These are phyloP conservation scores for Nothopassalora personata DNA, from an alignment of 2,329 filamentous ascomycete species.

Conservation along the genomic window DNA sequence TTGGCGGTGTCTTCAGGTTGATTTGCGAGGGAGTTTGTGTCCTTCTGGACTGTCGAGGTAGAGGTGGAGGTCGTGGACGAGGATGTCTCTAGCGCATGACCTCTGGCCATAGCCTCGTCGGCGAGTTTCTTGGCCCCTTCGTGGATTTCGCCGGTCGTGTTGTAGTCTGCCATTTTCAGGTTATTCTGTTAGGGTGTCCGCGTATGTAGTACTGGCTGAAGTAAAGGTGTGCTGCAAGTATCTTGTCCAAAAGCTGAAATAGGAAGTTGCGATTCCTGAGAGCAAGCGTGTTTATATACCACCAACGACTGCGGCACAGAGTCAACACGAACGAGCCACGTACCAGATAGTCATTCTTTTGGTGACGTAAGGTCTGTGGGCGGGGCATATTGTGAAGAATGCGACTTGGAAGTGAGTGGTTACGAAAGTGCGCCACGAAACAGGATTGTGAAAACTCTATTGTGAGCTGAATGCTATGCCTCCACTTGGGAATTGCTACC, in stretches of 20 bases:
- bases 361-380: background rate
- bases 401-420: background rate
- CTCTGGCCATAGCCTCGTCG: background rate
- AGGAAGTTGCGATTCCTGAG: background rate
- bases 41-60: background rate
- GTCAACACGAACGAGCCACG: background rate
- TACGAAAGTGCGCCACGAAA: background rate
- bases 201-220: background rate
- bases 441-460: background rate
- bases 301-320: background rate
- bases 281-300: background rate
- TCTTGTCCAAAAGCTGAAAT: background rate
- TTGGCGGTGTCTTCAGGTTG: background rate
- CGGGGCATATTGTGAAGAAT: background rate
- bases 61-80: background rate
- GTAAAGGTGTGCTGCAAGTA: background rate
- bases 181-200: too few relatives aligned
- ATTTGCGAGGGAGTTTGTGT: background rate
- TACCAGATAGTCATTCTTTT: background rate
- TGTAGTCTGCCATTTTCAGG: background rate
- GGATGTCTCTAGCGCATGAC: background rate
- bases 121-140: conserved; percentile 1
- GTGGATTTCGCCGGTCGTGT: background rate
- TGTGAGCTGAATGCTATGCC: background rate
- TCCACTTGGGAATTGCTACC: background rate